phyloP scores from a whole-genome alignment of 2,329 filamentous ascomycete genomes.

The Dryadomyces quercivorus region DNA sequence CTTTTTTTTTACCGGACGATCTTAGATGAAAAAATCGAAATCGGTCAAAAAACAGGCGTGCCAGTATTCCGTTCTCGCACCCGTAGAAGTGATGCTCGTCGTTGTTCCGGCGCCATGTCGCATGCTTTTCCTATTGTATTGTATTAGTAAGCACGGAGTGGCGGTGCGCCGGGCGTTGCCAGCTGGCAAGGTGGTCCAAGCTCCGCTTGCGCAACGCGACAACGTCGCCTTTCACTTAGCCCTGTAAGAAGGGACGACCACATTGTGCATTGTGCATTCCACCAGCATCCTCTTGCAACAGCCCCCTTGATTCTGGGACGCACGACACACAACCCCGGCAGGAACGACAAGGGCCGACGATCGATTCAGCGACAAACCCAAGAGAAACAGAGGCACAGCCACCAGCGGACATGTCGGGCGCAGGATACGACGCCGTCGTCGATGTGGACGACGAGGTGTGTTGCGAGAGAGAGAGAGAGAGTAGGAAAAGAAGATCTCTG shows the following conservation, averaged over 20 bases:
- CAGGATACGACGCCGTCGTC: slow-evolving; percentile 95
- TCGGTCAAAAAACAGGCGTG: slow-evolving; percentile 5
- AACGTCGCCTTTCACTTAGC: slow-evolving; percentile 1
- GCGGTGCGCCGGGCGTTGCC: not conserved
- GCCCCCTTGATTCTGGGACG: too few species aligned
- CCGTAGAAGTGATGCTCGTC: too few species aligned
- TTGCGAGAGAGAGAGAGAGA: too few species aligned
- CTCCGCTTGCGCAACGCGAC: slow-evolving; percentile 7
- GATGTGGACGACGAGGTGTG: slow-evolving; percentile 89
- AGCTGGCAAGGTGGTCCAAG: slow-evolving; percentile 3
- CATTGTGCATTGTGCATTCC: too few species aligned
- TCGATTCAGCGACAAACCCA: not conserved
- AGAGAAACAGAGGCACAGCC: not conserved
- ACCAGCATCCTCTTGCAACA: too few species aligned
- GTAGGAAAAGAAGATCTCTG: not conserved
- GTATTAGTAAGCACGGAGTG: not conserved
- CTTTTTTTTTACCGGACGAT: slow-evolving; percentile 5
- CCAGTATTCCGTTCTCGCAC: too few species aligned
- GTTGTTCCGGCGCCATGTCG: too few species aligned
- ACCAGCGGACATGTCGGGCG: slow-evolving; percentile 51
- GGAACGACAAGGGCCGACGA: too few species aligned
- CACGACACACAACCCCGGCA: too few species aligned
- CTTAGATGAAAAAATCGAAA: slow-evolving; percentile 6
- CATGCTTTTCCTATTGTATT: not conserved
- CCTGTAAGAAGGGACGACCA: not conserved